A percentile compares a stretch with the other conserved stretches of the same genome.
These are phyloP conservation scores for Fibroporia radiculosa DNA, from an alignment of 768 basidiomycete genomes.

Conservation along the genomic window DNA sequence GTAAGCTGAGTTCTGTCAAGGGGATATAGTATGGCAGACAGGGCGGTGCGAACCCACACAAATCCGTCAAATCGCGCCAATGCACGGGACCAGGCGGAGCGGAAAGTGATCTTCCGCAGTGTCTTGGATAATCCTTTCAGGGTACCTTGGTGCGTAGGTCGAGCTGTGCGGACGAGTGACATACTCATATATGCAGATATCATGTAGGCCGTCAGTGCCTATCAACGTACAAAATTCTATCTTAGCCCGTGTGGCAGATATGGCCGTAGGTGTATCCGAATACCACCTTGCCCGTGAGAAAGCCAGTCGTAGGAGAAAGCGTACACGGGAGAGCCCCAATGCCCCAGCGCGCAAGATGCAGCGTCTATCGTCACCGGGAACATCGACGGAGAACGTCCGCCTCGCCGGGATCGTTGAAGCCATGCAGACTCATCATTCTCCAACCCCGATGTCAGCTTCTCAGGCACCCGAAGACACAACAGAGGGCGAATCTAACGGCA, in stretches of 20 bases:
- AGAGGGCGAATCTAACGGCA: background rate
- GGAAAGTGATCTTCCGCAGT: slow-evolving; percentile 59
- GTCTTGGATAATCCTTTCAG: slow-evolving; percentile 69
- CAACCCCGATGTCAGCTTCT: background rate
- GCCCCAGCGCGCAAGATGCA: background rate
- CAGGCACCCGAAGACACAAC: background rate
- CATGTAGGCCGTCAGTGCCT: slow-evolving; percentile 34
- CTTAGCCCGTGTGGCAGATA: slow-evolving; percentile 41
- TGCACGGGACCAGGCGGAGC: slow-evolving; percentile 35
- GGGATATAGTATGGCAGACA: slow-evolving; percentile 53
- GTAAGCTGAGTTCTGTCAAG: too few species aligned
- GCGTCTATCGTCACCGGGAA: background rate
- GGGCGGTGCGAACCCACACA: slow-evolving; percentile 42
- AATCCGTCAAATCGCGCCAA: slow-evolving; percentile 61
- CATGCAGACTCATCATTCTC: background rate
- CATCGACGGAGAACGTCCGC: background rate
- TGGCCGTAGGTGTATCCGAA: slow-evolving; percentile 42
- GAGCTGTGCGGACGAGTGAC: slow-evolving; percentile 1
- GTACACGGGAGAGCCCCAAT: slow-evolving; percentile 1
- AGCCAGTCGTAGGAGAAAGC: slow-evolving; percentile 34
- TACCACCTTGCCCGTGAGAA: slow-evolving; percentile 31
- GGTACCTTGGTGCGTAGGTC: slow-evolving; percentile 48
- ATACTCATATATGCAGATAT: background rate
- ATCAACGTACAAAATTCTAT: slow-evolving; percentile 54
- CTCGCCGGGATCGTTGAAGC: background rate